Conservation (phyloP, 169 alveolate species). For the Eimeria sp. region DNA sequence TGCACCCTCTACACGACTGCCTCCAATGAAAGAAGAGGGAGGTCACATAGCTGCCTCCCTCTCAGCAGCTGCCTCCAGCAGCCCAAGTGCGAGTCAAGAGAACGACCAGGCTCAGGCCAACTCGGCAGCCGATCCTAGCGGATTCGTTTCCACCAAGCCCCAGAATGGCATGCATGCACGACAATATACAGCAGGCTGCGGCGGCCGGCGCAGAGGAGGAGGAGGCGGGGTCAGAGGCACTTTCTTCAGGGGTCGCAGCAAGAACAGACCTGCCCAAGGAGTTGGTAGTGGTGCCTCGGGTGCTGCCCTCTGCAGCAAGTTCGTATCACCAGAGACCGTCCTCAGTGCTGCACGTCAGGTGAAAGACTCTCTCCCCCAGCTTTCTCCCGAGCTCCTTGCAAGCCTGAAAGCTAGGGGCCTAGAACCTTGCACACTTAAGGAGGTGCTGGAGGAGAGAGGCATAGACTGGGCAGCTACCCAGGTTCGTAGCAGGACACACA, state of each 20-base stretch:
- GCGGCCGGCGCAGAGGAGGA: conserved; percentile 23
- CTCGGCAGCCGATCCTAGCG: conserved; percentile 29
- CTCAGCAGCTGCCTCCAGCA: conserved; percentile 49
- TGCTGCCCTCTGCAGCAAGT: conserved; percentile 32
- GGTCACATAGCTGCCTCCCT: conserved; percentile 40
- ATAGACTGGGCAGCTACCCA: conserved; percentile 87
- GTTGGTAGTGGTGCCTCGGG: background rate
- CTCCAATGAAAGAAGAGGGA: conserved; percentile 68
- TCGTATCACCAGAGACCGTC: conserved; percentile 50
- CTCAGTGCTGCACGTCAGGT: conserved; percentile 42
- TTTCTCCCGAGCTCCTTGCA: conserved; percentile 49
- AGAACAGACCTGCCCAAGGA: background rate
- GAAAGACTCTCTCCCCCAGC: conserved; percentile 53
- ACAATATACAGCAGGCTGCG: conserved; percentile 21
- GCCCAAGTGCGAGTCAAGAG: conserved; percentile 74
- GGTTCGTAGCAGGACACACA: conserved; percentile 35
- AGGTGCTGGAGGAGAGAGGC: conserved; percentile 86
- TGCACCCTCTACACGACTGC: conserved; percentile 18
- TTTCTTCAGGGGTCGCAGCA: conserved; percentile 21
- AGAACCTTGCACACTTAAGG: conserved; percentile 84
- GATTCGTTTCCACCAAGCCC: conserved; percentile 6
- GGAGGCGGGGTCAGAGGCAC: background rate
- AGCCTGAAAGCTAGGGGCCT: conserved; percentile 73
- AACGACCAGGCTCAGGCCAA: conserved; percentile 70
- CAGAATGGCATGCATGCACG: background rate